Conservation (phyloP, 2,329 filamentous ascomycete species). For the Colletotrichum gloeosporioides region DNA sequence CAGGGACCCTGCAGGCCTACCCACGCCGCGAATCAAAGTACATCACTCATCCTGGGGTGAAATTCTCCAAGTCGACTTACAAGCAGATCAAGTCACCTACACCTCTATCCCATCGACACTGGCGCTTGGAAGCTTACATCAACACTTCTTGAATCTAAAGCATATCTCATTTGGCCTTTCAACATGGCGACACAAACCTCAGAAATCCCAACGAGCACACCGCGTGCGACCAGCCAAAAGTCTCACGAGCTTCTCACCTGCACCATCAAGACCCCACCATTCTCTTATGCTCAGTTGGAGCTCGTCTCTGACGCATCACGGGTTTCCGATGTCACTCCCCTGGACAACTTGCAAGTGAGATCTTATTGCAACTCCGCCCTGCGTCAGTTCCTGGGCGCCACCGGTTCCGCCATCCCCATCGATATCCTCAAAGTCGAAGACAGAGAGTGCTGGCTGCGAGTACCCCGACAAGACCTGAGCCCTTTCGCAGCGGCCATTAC, state of each 20-base stretch:
- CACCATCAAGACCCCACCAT: conserved; percentile 57
- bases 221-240: conserved; percentile 28
- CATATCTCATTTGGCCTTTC: not conserved
- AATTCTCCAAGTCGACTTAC: not conserved
- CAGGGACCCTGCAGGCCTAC: not conserved
- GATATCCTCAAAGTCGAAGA: conserved; percentile 71
- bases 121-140: not conserved
- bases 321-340: not conserved
- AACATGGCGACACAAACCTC: conserved; percentile 15
- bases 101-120: not conserved
- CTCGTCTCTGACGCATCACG: conserved; percentile 39
- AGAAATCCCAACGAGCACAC: not conserved
- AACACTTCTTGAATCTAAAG: not conserved
- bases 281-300: conserved; percentile 63
- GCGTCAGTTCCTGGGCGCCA: conserved; percentile 72
- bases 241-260: conserved; percentile 55
- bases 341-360: conserved; percentile 69
- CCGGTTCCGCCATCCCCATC: conserved; percentile 69
- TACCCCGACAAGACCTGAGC: conserved; percentile 65
- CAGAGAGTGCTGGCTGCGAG: conserved; percentile 65
- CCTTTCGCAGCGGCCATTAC: conserved; percentile 69
- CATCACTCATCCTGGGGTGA: not conserved
- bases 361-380: conserved; percentile 69
- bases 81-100: not conserved
- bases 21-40: conserved; percentile 7